These are phyloP conservation scores for Alternaria sp. DNA, from an alignment of 2,329 filamentous ascomycete species.

Conservation along the genomic window DNA sequence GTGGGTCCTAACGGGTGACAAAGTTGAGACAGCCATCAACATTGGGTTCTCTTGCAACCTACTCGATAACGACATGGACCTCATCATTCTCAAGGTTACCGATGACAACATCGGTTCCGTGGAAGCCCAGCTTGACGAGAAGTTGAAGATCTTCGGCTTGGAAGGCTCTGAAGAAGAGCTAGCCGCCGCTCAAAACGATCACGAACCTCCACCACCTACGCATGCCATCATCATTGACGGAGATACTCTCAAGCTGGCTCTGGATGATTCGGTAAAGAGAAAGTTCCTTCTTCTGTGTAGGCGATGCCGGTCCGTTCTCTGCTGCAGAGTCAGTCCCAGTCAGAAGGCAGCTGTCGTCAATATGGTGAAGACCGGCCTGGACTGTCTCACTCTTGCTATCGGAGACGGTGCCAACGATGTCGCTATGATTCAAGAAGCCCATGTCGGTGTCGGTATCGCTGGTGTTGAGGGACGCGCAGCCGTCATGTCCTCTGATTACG, in stretches of 20 bases:
- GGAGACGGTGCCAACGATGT: slow-evolving; percentile 92
- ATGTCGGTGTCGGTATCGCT: slow-evolving; percentile 87
- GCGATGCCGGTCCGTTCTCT: slow-evolving; percentile 94
- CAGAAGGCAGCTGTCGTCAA: slow-evolving; percentile 97
- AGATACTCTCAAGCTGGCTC: slow-evolving; percentile 86
- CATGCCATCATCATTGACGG: slow-evolving; percentile 96
- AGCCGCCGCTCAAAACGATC: slow-evolving; percentile 76
- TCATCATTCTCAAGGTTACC: slow-evolving; percentile 85
- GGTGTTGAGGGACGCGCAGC: slow-evolving; percentile 87
- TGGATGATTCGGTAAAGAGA: slow-evolving; percentile 82
- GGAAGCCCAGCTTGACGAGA: slow-evolving; percentile 74
- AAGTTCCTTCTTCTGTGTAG: slow-evolving; percentile 96
- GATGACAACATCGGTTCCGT: slow-evolving; percentile 72
- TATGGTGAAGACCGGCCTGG: slow-evolving; percentile 92
- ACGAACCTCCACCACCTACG: slow-evolving; percentile 84
- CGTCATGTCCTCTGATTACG: slow-evolving; percentile 84
- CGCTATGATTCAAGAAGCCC: slow-evolving; percentile 90
- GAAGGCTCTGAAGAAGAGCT: slow-evolving; percentile 88
- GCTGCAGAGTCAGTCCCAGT: slow-evolving; percentile 94
- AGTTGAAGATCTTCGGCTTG: slow-evolving; percentile 75
- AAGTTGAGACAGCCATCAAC: slow-evolving; percentile 99
- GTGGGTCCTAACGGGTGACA: slow-evolving; percentile 98
- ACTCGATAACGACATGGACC: slow-evolving; percentile 95
- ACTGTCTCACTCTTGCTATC: slow-evolving; percentile 94
- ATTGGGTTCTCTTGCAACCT: slow-evolving; percentile 99